Conservation (phyloP, 345 rosid genomes). For the Eucalyptus fibrosa region DNA sequence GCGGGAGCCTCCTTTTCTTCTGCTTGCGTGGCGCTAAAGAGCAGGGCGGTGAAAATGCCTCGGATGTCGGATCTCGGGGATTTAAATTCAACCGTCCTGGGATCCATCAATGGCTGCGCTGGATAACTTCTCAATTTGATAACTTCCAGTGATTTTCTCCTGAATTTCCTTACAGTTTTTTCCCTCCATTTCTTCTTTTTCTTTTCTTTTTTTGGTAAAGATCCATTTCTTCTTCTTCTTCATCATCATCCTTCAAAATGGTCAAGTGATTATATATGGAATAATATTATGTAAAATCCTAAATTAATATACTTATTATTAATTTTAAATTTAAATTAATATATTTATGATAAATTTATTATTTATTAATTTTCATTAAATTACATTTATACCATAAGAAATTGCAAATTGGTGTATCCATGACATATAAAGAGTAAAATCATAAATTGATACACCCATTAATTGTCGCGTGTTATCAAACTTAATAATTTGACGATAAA, state of each 20-base stretch:
- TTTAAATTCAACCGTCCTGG: background rate
- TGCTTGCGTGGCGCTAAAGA: background rate
- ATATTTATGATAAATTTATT: accelerated
- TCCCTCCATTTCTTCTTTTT: background rate
- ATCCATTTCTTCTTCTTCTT: too few species aligned
- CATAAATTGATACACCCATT: accelerated
- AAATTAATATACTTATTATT: accelerated
- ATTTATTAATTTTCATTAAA: too few species aligned
- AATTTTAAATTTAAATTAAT: accelerated
- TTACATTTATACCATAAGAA: accelerated
- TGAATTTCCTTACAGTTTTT: background rate
- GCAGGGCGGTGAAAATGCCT: background rate
- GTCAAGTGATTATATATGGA: accelerated
- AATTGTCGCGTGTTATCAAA: accelerated
- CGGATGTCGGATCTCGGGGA: background rate
- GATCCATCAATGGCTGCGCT: background rate
- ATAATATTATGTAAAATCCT: accelerated
- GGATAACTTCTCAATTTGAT: background rate
- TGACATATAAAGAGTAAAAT: accelerated
- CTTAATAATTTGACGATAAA: accelerated
- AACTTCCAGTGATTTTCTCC: background rate
- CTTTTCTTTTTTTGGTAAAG: too few species aligned
- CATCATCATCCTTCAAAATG: too few species aligned
- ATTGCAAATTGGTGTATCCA: accelerated
- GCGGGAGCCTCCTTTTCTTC: background rate